phyloP scores from a whole-genome alignment of 257 asterid species.

The Solanum gracilifrons region DNA sequence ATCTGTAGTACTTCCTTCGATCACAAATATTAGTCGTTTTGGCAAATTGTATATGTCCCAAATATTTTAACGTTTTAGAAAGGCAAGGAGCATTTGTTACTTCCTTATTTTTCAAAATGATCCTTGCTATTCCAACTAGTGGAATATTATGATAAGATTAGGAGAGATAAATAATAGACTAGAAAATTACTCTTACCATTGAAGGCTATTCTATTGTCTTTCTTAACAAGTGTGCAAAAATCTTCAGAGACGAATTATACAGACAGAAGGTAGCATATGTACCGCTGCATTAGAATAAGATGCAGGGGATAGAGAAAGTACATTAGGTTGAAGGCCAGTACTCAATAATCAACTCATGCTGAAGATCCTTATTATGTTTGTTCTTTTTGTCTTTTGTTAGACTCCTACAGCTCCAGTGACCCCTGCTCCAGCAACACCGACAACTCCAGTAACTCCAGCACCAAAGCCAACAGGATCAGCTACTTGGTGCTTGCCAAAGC shows the following conservation, averaged over 20 bases:
- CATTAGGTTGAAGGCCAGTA: not conserved
- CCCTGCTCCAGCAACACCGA: constrained; percentile 4
- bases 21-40: not conserved
- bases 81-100: not conserved
- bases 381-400: constrained; percentile 16
- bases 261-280: not conserved
- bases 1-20: not conserved
- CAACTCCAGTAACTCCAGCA: constrained; percentile 9
- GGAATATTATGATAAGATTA: not conserved
- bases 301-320: not conserved
- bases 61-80: not conserved
- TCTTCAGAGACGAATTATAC: not conserved
- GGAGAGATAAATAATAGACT: not conserved
- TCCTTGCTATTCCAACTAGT: not conserved
- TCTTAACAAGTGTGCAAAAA: not conserved
- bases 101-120: not conserved
- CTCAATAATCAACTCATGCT: not conserved
- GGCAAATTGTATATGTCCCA: not conserved
- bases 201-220: not conserved
- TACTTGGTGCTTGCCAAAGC: constrained; percentile 68
- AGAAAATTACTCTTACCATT: not conserved
- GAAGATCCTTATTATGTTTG: not conserved
- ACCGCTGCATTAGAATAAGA: not conserved
- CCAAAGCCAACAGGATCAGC: constrained; percentile 28
- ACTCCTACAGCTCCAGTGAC: constrained; percentile 32